Base-by-base conservation (phyloP, 1,284 basidiomycete species). In the Apiotrichum gracile region DNA sequence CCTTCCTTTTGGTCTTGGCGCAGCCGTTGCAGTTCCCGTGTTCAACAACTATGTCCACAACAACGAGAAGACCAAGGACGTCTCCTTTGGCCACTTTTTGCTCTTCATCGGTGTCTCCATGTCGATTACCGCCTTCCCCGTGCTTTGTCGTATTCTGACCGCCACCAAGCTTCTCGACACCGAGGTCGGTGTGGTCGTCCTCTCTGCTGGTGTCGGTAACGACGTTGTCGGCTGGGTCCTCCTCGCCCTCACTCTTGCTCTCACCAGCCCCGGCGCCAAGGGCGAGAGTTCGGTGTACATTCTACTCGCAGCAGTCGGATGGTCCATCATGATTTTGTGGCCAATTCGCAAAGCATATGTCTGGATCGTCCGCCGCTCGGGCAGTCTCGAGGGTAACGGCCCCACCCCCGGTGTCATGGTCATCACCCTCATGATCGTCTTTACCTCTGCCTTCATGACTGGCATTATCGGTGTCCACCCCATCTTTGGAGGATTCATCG, bases 161-260 rank as follows among this genome's bases (percentile, higher is more conserved):
- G 78, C 80, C 51, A 78, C 78, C 39, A 79, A 81, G 74, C 79
- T 99, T 2, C 81, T 97, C 51, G 88, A 94, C 59, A 96, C 91
- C 8, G 88, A 85, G 1, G 92, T 98, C 40, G 96, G 94, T 10
- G 85, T 94, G 51, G 86, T 96, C 27, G 91, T 90, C 5, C 82
- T 98, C 5, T 88, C 88, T 1, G 94, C 94, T 0, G 92, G 94
- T 44, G 91, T 97, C 1, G 91, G 87, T 4, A 97, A 96, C 74
- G 93, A 86, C 60, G 80, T 85, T 41, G 79, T 85, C 51, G 91
- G 80, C 25, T 82, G 81, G 80, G 73, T 81, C 39, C 70, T 82
- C 26, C 75, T 83, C 34, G 93, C 93, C 0, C 78, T 97, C 46
- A 88, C 87, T 7, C 86, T 97, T 9, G 88, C 91, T 0, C 83